Evolutionary conservation across 169 alveolate species (phyloP).

Genomic region (Plasmodium billcollinsi): DNA sequence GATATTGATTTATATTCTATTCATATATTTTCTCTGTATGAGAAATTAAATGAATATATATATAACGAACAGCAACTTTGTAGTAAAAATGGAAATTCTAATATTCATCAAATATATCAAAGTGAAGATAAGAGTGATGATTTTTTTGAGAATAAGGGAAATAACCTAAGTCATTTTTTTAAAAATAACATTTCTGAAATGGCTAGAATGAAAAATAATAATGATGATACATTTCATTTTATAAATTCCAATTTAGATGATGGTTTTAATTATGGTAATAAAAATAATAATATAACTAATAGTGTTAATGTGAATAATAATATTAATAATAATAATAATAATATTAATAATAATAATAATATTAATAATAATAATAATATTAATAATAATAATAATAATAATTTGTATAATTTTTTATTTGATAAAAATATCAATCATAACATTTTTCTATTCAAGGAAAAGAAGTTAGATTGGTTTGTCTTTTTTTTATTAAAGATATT

Average conservation of each 20-base stretch:
- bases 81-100: not conserved
- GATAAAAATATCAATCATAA: not conserved
- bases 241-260: not conserved
- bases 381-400: not conserved
- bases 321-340: not conserved
- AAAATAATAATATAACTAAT: not conserved
- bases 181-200: not conserved
- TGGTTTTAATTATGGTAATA: not conserved
- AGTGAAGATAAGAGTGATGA: not conserved
- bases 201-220: not conserved
- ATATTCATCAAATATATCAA: not conserved
- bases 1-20: constrained; percentile 38
- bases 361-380: not conserved
- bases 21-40: constrained; percentile 37
- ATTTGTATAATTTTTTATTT: not conserved
- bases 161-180: not conserved
- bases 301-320: not conserved
- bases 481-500: constrained; percentile 31
- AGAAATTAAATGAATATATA: constrained; percentile 3
- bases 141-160: not conserved
- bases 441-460: not conserved
- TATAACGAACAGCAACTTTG: constrained; percentile 3
- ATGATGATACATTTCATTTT: not conserved
- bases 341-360: not conserved
- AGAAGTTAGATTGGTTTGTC: constrained; percentile 17